phyloP scores from a whole-genome alignment of 1,284 basidiomycete species.

The Austroboletus niveus region DNA sequence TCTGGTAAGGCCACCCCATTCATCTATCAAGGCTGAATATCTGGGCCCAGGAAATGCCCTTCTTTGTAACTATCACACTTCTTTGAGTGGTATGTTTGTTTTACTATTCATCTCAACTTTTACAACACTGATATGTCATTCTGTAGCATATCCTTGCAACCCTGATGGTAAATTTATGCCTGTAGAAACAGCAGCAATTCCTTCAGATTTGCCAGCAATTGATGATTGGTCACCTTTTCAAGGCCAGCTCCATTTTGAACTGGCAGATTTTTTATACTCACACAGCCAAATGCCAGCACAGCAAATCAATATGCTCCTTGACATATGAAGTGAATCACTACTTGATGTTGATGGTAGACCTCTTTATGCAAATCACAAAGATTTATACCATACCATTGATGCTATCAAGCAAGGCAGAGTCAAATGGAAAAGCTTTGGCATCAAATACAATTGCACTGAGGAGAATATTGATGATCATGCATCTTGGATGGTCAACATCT shows the following conservation, averaged over 20 bases:
- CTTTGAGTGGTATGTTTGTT: no score
- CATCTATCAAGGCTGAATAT: no score
- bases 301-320: slow-evolving; percentile 26
- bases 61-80: no score
- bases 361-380: background rate
- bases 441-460: slow-evolving; percentile 47
- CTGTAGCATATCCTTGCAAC: background rate
- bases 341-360: background rate
- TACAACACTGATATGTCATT: no score
- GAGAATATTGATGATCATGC: background rate
- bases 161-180: background rate
- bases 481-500: no score
- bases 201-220: background rate
- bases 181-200: background rate
- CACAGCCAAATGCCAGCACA: slow-evolving; percentile 23
- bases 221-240: slow-evolving; percentile 11
- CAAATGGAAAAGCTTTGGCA: slow-evolving; percentile 23
- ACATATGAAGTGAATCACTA: slow-evolving; percentile 24
- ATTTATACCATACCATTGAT: slow-evolving; percentile 6
- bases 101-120: no score
- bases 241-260: slow-evolving; percentile 3
- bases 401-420: background rate
- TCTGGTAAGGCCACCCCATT: no score
- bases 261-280: slow-evolving; percentile 16
- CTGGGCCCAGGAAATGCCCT: no score